phyloP scores from a whole-genome alignment of 257 asterid genomes.

The Thymus quinquecostatus region DNA sequence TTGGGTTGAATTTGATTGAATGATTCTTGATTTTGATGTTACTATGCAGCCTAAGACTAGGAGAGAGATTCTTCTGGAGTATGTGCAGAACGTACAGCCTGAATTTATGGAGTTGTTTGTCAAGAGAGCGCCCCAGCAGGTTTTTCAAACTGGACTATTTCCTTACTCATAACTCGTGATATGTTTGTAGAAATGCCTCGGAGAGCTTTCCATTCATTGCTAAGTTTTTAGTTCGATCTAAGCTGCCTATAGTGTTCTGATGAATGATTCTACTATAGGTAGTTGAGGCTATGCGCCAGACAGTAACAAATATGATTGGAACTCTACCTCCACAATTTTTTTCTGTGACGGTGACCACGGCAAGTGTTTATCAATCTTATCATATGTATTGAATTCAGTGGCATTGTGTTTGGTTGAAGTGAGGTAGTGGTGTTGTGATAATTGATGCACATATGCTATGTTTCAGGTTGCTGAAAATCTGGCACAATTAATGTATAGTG shows the following conservation, averaged over 20 bases:
- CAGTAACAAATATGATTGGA: slow-evolving; percentile 96
- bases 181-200: slow-evolving; percentile 44
- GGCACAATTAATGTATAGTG: slow-evolving; percentile 98
- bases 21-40: neutral
- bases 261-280: slow-evolving; percentile 52
- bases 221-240: neutral
- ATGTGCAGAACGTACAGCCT: slow-evolving; percentile 94
- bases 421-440: slow-evolving; percentile 29
- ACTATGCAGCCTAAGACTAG: slow-evolving; percentile 69
- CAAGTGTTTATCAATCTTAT: slow-evolving; percentile 39
- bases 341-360: slow-evolving; percentile 87
- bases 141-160: slow-evolving; percentile 20
- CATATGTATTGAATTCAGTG: neutral
- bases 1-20: slow-evolving; percentile 5
- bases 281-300: slow-evolving; percentile 99
- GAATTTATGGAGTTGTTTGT: slow-evolving; percentile 96
- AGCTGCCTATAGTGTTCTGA: neutral
- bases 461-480: slow-evolving; percentile 93
- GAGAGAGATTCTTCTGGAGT: slow-evolving; percentile 88
- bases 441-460: slow-evolving; percentile 11
- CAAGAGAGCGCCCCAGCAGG: slow-evolving; percentile 96
- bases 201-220: slow-evolving; percentile 10
- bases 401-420: neutral
- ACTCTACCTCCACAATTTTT: slow-evolving; percentile 96
- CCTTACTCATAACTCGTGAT: neutral